Base-by-base conservation (phyloP, 768 basidiomycete species). In the Dentipellis fragilis region DNA sequence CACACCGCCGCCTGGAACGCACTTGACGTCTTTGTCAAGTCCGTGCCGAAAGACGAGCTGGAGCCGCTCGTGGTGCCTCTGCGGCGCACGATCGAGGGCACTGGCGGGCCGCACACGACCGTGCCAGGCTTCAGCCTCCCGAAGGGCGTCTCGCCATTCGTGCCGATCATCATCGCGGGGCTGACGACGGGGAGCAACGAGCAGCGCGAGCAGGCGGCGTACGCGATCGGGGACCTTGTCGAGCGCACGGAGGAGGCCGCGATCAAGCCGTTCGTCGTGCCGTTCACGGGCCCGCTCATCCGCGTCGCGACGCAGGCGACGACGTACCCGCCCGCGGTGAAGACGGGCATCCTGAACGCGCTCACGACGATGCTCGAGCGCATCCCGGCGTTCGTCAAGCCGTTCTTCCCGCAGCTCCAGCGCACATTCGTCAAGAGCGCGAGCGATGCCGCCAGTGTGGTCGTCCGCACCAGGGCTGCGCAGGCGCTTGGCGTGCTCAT, bases 381-480 rank as follows among this genome's bases (percentile, higher is more conserved):
- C 47, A 93, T 96, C 21, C 93, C 94, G 0, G 73, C 77, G 3
- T 89, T 95, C 62, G 92, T 98, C 62, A 91, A 89, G 68, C 95
- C 95, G 2, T 98, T 98, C 84, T 97, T 97, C 80, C 96, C 95
- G 2, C 96, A 98, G 64, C 72, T 98, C 36, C 95, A 97, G 64
- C 82, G 94, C 36, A 97, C 93, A 0, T 97, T 98, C 64, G 88
- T 96, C 67, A 98, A 98, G 72, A 89, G 92, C 46, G 79, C 87
- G 2, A 81, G 86, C 55, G 94, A 98, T 67, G 69, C 85, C 8
- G 76, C 85, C 1, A 91, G 89, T 59, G 72, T 80, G 0, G 80
- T 81, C 14, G 91, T 98, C 22, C 83, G 95, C 52, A 84, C 76
- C 57, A 83, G 83, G 53, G 93, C 93, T 0, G 92, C 85, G 0